phyloP scores from a whole-genome alignment of 1,284 basidiomycete species.

The Phellopilus nigrolimitatus region DNA sequence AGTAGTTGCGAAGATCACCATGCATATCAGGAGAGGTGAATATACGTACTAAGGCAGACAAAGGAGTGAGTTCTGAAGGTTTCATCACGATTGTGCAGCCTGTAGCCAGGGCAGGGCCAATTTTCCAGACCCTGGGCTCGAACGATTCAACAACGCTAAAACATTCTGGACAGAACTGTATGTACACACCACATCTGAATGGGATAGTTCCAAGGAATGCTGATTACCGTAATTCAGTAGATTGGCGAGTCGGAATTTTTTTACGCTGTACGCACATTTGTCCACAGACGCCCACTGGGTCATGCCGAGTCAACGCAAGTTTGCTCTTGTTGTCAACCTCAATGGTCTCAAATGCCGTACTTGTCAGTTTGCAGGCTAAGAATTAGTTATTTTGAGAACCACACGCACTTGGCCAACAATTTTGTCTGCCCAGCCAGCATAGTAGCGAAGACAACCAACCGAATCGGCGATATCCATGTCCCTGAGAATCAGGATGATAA shows the following conservation, averaged over 20 bases:
- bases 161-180: not conserved
- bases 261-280: slow-evolving; percentile 59
- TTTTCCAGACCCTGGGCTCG: slow-evolving; percentile 75
- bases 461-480: slow-evolving; percentile 84
- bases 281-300: slow-evolving; percentile 91
- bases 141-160: not conserved
- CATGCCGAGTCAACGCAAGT: slow-evolving; percentile 83
- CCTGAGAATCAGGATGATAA: slow-evolving; percentile 35
- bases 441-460: slow-evolving; percentile 78
- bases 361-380: not conserved
- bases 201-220: slow-evolving; percentile 91
- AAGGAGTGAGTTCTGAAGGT: slow-evolving; percentile 87
- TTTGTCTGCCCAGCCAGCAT: slow-evolving; percentile 66
- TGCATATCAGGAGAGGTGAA: slow-evolving; percentile 11
- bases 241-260: slow-evolving; percentile 2
- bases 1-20: slow-evolving; percentile 9
- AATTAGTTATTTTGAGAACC: not conserved
- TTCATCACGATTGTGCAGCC: slow-evolving; percentile 91
- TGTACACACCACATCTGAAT: slow-evolving; percentile 79
- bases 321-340: slow-evolving; percentile 80
- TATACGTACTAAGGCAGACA: slow-evolving; percentile 72
- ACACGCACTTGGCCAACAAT: slow-evolving; percentile 41
- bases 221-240: slow-evolving; percentile 29
- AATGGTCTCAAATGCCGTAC: slow-evolving; percentile 47
- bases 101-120: slow-evolving; percentile 84